Evolutionary conservation across 83 land plant genomes (phyloP), one percentile per base, ranked within the genome.

Genomic region (Thuja plicata): DNA sequence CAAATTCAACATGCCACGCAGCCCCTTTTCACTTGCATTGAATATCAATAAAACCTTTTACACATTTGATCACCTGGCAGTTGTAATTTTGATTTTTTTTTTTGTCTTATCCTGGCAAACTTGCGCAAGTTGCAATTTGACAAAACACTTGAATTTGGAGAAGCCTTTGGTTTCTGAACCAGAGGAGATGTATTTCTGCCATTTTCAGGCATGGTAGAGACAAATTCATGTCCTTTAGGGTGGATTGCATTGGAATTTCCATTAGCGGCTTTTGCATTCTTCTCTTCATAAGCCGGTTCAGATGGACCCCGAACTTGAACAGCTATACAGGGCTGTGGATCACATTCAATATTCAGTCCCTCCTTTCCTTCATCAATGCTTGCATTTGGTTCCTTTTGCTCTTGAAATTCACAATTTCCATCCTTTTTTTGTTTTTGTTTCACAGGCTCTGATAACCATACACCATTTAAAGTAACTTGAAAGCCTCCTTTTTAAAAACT

Each of bases 101-200:
- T n/a, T n/a, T n/a, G n/a, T n/a, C n/a, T n/a, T n/a, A n/a, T n/a
- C n/a, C n/a, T n/a, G n/a, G n/a, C n/a, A n/a, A n/a, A n/a, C n/a
- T n/a, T n/a, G n/a, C n/a, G n/a, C n/a, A n/a, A n/a, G n/a, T n/a
- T n/a, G n/a, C n/a, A n/a, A n/a, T 85, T 85, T 32, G 62, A 52
- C 15, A 21, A 85, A 54, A 32, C 35, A 54, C 35, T 85, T 85
- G 86, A 34, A 24, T 52, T 85, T 21, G 1, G 66, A 85, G 86
- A 35, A 84, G 37, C 6, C 48, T 55, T 34, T 34, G 86, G 40
- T 38, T 85, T 85, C 38, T 52, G 86, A 85, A 48, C 85, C 21
- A n/a, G 57, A 83, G 85, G n/a, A 83, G 85, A 83, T 83, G 85
- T 37, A 83, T 45, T 46, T 83, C n/a, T 43, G 2, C 85, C 85